Percentiles rank a stretch among this genome's conserved stretches.
Evolutionary conservation across 1,139 yeast species (phyloP).

Genomic region (Sugiyamaella neomexicana): DNA sequence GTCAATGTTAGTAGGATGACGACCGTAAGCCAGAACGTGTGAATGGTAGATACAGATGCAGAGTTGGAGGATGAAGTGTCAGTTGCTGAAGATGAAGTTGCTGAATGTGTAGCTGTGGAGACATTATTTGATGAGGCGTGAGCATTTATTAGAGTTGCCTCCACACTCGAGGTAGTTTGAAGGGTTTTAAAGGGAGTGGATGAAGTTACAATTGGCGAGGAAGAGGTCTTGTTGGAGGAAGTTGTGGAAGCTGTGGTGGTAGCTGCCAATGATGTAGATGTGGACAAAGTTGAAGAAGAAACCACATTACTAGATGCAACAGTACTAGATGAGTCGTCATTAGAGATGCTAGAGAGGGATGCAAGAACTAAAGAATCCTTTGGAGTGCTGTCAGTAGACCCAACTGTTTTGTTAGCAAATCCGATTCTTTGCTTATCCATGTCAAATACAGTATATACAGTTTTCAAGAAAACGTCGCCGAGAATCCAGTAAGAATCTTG

Average conservation of each 20-base stretch:
- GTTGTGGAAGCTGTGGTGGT: neutral
- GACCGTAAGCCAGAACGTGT: conserved; percentile 1
- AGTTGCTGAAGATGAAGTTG: neutral
- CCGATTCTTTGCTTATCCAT: conserved; percentile 53
- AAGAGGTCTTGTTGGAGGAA: neutral
- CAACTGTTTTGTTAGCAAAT: conserved; percentile 44
- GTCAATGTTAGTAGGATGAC: conserved; percentile 3
- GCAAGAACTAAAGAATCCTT: conserved; percentile 27
- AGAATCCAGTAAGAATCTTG: conserved; percentile 46
- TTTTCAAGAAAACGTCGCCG: conserved; percentile 61
- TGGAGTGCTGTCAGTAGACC: conserved; percentile 30
- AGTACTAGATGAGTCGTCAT: conserved; percentile 20
- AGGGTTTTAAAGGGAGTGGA: neutral
- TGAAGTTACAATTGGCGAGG: neutral
- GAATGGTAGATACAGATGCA: conserved; percentile 1
- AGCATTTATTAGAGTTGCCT: neutral
- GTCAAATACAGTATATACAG: conserved; percentile 61
- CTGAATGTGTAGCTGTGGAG: neutral
- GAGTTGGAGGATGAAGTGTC: neutral
- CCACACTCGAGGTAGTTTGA: neutral
- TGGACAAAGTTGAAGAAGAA: conserved; percentile 1
- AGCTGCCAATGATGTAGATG: neutral
- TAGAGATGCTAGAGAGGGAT: conserved; percentile 9
- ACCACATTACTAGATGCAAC: conserved; percentile 14
- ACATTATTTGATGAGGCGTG: neutral